A percentile compares a stretch with the other conserved stretches of the same genome.
Conservation (phyloP, 164 flowering plant genomes). For the Liriodendron chinense region DNA sequence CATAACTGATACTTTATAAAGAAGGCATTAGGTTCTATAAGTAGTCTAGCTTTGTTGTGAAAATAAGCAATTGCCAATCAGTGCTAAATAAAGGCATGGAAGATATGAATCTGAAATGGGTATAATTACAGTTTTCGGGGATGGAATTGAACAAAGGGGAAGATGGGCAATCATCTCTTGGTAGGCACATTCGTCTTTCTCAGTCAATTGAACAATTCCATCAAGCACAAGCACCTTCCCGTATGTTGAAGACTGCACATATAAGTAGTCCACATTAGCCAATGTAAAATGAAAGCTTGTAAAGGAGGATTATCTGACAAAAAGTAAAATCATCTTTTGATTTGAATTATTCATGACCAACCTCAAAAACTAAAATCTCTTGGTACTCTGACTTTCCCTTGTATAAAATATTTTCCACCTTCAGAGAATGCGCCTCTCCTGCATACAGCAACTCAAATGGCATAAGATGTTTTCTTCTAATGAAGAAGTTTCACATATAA, state of each 20-base stretch:
- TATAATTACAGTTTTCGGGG: slow-evolving; percentile 71
- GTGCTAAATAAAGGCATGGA: not conserved
- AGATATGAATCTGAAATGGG: not conserved
- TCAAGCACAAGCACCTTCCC: slow-evolving; percentile 98
- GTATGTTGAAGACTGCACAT: slow-evolving; percentile 70
- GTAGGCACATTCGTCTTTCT: slow-evolving; percentile 97
- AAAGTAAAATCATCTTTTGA: not conserved
- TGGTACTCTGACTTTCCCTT: slow-evolving; percentile 74
- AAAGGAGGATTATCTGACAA: not conserved
- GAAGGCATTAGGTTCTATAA: not conserved
- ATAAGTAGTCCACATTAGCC: slow-evolving; percentile 3
- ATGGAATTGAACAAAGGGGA: slow-evolving; percentile 90
- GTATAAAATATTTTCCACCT: slow-evolving; percentile 72
- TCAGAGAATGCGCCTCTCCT: slow-evolving; percentile 96
- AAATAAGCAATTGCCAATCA: no score
- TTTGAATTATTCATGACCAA: slow-evolving; percentile 20
- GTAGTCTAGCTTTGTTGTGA: not conserved
- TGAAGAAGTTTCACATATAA: no score
- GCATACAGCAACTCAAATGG: slow-evolving; percentile 9
- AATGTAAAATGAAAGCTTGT: not conserved
- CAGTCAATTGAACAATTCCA: slow-evolving; percentile 94
- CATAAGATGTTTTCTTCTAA: not conserved
- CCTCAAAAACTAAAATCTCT: slow-evolving; percentile 95
- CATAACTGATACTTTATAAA: no score
- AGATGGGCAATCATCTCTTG: slow-evolving; percentile 98